These are phyloP conservation scores for Sporothrix brunneoviolacea DNA, from an alignment of 2,329 filamentous ascomycete species.

Conservation along the genomic window DNA sequence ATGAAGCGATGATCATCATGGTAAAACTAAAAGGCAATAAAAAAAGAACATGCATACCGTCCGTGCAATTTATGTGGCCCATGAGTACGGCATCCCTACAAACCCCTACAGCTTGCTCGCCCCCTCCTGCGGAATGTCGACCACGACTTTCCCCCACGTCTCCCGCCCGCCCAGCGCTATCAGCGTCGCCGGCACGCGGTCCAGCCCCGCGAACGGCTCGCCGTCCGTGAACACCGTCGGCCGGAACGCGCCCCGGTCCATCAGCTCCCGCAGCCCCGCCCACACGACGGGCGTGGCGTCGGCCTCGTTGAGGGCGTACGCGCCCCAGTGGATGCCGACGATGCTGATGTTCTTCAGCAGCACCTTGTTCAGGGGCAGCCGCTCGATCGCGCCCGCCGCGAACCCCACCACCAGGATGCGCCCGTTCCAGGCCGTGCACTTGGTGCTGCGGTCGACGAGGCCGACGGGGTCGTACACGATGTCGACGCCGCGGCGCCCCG, in stretches of 20 bases:
- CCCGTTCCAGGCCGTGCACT: slow-evolving; percentile 91
- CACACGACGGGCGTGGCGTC: slow-evolving; percentile 68
- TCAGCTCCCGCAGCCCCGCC: slow-evolving; percentile 72
- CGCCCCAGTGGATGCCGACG: slow-evolving; percentile 88
- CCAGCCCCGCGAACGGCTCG: slow-evolving; percentile 62
- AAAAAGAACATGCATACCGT: not conserved
- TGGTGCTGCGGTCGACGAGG: slow-evolving; percentile 77
- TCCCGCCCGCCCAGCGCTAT: slow-evolving; percentile 59
- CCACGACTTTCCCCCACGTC: slow-evolving; percentile 95
- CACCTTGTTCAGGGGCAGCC: slow-evolving; percentile 86
- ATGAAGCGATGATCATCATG: slow-evolving; percentile 1
- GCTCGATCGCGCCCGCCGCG: slow-evolving; percentile 79
- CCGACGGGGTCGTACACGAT: slow-evolving; percentile 95
- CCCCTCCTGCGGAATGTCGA: slow-evolving; percentile 68
- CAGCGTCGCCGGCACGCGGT: slow-evolving; percentile 39
- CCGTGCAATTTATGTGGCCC: too few relatives aligned
- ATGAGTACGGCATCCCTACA: too few relatives aligned
- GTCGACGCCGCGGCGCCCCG: slow-evolving; percentile 67
- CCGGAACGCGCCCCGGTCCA: slow-evolving; percentile 69
- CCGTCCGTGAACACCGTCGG: slow-evolving; percentile 78
- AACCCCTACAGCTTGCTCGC: slow-evolving; percentile 48
- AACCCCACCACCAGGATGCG: slow-evolving; percentile 84
- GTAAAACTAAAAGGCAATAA: not conserved
- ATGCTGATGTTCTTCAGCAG: slow-evolving; percentile 88
- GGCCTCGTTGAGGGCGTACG: slow-evolving; percentile 67